Evolutionary conservation across 371 early-diverging fungal species (phyloP).

Genomic region (Capillidium rhysosporum): DNA sequence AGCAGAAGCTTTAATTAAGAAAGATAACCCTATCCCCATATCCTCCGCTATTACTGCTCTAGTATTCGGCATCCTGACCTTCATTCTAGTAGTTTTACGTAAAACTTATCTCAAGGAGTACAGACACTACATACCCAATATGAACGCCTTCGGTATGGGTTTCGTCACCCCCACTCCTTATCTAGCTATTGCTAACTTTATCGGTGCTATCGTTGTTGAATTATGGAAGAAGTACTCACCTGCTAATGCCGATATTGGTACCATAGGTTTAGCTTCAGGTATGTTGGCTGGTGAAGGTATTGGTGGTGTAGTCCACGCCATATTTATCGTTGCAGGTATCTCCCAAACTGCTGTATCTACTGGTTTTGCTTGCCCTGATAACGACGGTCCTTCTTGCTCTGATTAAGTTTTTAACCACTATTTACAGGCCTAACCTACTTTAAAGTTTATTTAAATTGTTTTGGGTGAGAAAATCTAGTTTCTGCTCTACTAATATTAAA

Average conservation of each 20-base stretch:
- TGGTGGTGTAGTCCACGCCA: conserved; percentile 34
- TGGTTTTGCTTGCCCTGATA: conserved; percentile 1
- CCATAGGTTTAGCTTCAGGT: conserved; percentile 40
- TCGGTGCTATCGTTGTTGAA: conserved; percentile 26
- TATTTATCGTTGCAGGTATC: conserved; percentile 19
- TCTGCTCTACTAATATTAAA: no score
- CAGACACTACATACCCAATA: conserved; percentile 29
- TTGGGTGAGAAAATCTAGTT: no score
- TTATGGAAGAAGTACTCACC: conserved; percentile 28
- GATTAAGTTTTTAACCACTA: no score
- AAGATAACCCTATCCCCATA: conserved; percentile 6
- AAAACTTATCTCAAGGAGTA: conserved; percentile 21
- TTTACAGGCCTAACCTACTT: no score
- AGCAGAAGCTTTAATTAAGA: conserved; percentile 19
- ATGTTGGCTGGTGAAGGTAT: conserved; percentile 57
- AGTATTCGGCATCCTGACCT: conserved; percentile 22
- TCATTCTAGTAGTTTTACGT: conserved; percentile 16
- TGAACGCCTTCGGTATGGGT: conserved; percentile 44
- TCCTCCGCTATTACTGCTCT: conserved; percentile 16
- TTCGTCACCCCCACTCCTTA: conserved; percentile 34
- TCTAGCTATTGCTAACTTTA: conserved; percentile 31
- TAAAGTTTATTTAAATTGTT: no score
- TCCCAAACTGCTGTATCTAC: not conserved
- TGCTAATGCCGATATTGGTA: conserved; percentile 19
- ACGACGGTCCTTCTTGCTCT: not conserved